These are phyloP conservation scores for Globisporangium iwayamae DNA, from an alignment of 352 stramenopile species.

Conservation along the genomic window DNA sequence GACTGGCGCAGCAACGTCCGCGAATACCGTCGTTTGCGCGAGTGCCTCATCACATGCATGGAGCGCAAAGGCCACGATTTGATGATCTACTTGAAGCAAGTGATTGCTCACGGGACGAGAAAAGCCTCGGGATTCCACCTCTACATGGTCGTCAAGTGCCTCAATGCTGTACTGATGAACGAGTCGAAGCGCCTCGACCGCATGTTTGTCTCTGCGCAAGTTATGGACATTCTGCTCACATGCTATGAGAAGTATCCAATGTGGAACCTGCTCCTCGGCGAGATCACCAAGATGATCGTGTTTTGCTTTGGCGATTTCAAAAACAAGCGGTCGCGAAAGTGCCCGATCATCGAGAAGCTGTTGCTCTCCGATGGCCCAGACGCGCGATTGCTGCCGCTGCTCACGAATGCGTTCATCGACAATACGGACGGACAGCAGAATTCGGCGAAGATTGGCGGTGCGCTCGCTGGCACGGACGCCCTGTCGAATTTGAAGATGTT, in stretches of 20 bases:
- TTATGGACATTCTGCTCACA: conserved; percentile 63
- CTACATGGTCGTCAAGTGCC: conserved; percentile 70
- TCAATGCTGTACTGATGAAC: conserved; percentile 70
- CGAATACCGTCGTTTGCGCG: conserved; percentile 71
- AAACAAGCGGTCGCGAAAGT: conserved; percentile 77
- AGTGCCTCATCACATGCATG: conserved; percentile 82
- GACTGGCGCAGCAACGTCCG: conserved; percentile 87
- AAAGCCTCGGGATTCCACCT: conserved; percentile 68
- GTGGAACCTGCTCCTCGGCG: conserved; percentile 68
- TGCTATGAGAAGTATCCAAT: conserved; percentile 84
- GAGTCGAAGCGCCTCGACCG: conserved; percentile 80
- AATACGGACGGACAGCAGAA: conserved; percentile 9
- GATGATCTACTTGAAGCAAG: conserved; percentile 80
- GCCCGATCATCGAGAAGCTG: conserved; percentile 72
- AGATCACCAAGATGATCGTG: conserved; percentile 84
- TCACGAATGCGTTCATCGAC: conserved; percentile 50
- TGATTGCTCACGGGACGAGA: conserved; percentile 60
- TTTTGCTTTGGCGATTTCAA: conserved; percentile 87
- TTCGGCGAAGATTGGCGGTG: conserved; percentile 22
- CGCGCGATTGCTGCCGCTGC: conserved; percentile 49
- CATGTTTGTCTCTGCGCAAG: conserved; percentile 76
- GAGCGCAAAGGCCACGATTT: conserved; percentile 76
- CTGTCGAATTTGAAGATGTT: conserved; percentile 80
- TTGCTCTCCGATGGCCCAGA: conserved; percentile 50
- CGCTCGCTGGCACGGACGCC: conserved; percentile 56